phyloP scores from a whole-genome alignment of 164 flowering plant genomes.

The Euptelea pleiosperma region DNA sequence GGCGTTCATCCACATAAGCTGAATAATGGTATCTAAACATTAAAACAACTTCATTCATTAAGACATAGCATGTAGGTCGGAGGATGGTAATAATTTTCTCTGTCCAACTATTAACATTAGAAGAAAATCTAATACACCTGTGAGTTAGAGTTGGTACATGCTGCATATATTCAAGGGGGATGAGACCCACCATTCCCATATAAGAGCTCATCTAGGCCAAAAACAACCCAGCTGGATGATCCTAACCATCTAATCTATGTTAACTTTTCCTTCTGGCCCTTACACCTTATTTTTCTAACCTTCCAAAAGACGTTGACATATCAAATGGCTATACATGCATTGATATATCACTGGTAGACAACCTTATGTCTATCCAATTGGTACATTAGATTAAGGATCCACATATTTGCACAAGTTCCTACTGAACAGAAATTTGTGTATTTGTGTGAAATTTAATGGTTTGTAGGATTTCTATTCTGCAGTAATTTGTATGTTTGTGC shows the following conservation, averaged over 20 bases:
- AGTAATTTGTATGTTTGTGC: background rate
- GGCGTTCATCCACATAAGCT: constrained; percentile 85
- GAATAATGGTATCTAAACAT: constrained; percentile 56
- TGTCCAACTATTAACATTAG: background rate
- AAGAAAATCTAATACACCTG: background rate
- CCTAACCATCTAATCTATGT: background rate
- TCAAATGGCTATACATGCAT: background rate
- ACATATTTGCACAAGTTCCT: background rate
- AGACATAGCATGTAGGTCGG: background rate
- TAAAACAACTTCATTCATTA: background rate
- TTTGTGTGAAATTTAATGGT: background rate
- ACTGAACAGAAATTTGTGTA: background rate
- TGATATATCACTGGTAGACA: background rate
- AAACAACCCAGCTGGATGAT: background rate
- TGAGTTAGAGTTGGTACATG: too few relatives aligned
- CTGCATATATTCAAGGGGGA: too few relatives aligned
- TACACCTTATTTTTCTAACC: too few relatives aligned
- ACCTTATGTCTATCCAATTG: background rate
- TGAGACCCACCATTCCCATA: too few relatives aligned
- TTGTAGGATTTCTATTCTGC: background rate
- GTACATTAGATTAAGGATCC: background rate
- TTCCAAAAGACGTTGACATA: background rate
- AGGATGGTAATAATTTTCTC: background rate
- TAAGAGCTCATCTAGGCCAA: background rate
- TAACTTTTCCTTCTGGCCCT: background rate